Evolutionary conservation across 768 basidiomycete species (phyloP).

Genomic region (Harrya chromipes): DNA sequence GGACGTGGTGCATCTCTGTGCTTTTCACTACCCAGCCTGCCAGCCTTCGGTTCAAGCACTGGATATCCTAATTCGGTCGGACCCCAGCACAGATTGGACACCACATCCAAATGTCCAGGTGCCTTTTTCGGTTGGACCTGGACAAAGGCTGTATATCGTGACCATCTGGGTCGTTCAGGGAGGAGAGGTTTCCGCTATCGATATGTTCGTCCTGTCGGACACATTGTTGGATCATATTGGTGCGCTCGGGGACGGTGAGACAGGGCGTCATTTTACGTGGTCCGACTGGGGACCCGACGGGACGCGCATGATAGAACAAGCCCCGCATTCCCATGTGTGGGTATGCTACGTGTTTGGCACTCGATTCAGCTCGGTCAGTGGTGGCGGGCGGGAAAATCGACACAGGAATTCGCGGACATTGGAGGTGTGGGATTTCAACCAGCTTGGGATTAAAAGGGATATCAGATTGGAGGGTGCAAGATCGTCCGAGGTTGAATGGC

Average conservation of each 20-base stretch:
- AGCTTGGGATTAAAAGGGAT: slow-evolving; percentile 35
- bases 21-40: slow-evolving; percentile 43
- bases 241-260: slow-evolving; percentile 12
- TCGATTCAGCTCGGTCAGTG: slow-evolving; percentile 36
- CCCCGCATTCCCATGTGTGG: slow-evolving; percentile 45
- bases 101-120: slow-evolving; percentile 33
- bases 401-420: slow-evolving; percentile 19
- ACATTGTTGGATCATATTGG: slow-evolving; percentile 33
- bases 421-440: slow-evolving; percentile 54
- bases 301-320: slow-evolving; percentile 41
- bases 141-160: slow-evolving; percentile 46
- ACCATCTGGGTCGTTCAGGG: slow-evolving; percentile 38
- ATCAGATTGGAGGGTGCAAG: slow-evolving; percentile 2
- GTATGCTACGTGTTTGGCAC: slow-evolving; percentile 57
- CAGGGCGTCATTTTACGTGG: slow-evolving; percentile 39
- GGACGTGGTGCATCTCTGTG: slow-evolving; percentile 33
- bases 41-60: slow-evolving; percentile 24
- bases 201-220: slow-evolving; percentile 43
- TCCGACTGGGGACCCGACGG: slow-evolving; percentile 48
- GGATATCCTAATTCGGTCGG: slow-evolving; percentile 47
- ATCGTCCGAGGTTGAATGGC: slow-evolving; percentile 17
- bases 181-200: slow-evolving; percentile 29
- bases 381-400: slow-evolving; percentile 10
- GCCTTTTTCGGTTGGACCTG: slow-evolving; percentile 46
- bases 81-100: slow-evolving; percentile 49